Evolutionary conservation across 2,329 filamentous ascomycete genomes (phyloP).

Genomic region (Cladosporium sp.): DNA sequence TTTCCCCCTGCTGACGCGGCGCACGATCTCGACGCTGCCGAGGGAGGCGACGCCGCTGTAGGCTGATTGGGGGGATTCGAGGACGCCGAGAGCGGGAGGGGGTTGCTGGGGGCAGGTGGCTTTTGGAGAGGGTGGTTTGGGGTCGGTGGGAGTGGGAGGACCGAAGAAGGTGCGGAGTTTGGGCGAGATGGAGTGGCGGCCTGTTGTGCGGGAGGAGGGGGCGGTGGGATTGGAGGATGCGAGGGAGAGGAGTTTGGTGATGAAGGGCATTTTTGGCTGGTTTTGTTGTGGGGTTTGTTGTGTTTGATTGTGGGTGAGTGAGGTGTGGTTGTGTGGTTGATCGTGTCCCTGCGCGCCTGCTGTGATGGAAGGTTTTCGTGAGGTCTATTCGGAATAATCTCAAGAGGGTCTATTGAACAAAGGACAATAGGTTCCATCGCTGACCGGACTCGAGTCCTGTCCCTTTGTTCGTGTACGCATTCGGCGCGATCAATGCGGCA

Average conservation of each 20-base stretch:
- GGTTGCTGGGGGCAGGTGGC: neutral
- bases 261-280: neutral
- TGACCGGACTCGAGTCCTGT: too few relatives aligned
- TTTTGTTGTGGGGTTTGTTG: neutral
- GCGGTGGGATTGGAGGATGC: neutral
- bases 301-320: too few relatives aligned
- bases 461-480: too few relatives aligned
- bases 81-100: neutral
- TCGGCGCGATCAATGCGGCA: too few relatives aligned
- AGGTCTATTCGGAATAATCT: too few relatives aligned
- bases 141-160: neutral
- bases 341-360: too few relatives aligned
- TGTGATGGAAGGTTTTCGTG: too few relatives aligned
- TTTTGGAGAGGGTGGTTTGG: neutral
- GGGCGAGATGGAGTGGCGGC: slow-evolving; percentile 1
- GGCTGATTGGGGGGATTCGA: neutral
- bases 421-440: too few relatives aligned
- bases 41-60: slow-evolving; percentile 4
- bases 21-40: neutral
- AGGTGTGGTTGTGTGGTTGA: too few relatives aligned
- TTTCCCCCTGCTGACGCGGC: slow-evolving; percentile 1
- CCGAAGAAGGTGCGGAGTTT: slow-evolving; percentile 8
- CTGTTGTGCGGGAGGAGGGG: neutral
- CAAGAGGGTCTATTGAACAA: too few relatives aligned
- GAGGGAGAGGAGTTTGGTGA: neutral